Evolutionary conservation across 1,284 basidiomycete genomes (phyloP).

Genomic region (Stygiomarasmius scandens): DNA sequence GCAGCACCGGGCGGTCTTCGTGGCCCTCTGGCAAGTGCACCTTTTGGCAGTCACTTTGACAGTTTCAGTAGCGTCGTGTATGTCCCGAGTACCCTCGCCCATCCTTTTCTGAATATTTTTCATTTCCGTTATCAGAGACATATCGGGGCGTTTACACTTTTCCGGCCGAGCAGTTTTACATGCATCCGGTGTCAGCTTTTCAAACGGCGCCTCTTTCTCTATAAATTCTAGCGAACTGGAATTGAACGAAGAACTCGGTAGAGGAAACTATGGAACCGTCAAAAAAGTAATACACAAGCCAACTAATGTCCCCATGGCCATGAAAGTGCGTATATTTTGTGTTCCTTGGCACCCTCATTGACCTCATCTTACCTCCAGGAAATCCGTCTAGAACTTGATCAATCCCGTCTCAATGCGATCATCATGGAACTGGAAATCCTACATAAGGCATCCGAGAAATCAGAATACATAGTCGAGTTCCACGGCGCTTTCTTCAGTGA

Average conservation of each 20-base stretch:
- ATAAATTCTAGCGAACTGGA: constrained; percentile 97
- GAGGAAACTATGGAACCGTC: constrained; percentile 97
- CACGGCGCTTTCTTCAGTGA: constrained; percentile 99
- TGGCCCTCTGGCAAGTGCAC: constrained; percentile 30
- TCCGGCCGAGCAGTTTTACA: constrained; percentile 92
- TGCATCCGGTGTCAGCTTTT: constrained; percentile 93
- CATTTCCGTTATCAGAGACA: constrained; percentile 64
- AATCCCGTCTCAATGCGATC: constrained; percentile 93
- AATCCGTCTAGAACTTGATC: constrained; percentile 96
- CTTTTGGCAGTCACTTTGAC: constrained; percentile 77
- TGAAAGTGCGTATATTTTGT: constrained; percentile 73
- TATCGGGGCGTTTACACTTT: constrained; percentile 93
- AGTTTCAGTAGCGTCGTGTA: constrained; percentile 96
- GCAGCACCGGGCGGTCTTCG: constrained; percentile 46
- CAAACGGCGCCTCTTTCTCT: constrained; percentile 88
- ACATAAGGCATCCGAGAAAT: constrained; percentile 77
- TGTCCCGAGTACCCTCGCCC: constrained; percentile 33
- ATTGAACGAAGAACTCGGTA: constrained; percentile 90
- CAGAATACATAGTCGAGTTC: constrained; percentile 95
- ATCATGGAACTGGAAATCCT: constrained; percentile 99
- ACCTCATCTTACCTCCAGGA: constrained; percentile 58
- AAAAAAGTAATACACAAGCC: constrained; percentile 94
- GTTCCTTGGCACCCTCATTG: neutral
- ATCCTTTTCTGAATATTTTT: constrained; percentile 13
- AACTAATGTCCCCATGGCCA: constrained; percentile 96